Evolutionary conservation across 1,284 basidiomycete species (phyloP).

Genomic region (Trichosporon inkin): DNA sequence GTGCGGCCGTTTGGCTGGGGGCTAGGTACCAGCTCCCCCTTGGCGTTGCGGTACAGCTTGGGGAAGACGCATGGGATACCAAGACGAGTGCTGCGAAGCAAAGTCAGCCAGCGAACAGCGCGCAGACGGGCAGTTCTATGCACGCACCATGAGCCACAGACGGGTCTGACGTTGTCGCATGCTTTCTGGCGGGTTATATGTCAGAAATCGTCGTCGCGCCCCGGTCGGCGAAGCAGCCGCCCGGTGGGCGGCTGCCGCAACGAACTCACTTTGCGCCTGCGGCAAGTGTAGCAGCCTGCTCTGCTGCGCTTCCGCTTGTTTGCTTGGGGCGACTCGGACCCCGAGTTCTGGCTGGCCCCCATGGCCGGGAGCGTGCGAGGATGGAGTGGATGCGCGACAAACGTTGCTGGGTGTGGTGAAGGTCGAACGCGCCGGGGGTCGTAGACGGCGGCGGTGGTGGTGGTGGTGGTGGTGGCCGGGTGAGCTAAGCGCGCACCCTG

Average conservation of each 20-base stretch:
- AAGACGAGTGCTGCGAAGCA: slow-evolving; percentile 16
- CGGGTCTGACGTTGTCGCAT: slow-evolving; percentile 22
- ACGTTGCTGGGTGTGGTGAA: neutral
- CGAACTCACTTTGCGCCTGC: slow-evolving; percentile 21
- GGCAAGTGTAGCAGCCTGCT: slow-evolving; percentile 27
- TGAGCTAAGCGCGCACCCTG: slow-evolving; percentile 9
- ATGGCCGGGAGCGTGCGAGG: neutral
- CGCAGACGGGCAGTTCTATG: neutral
- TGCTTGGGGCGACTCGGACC: slow-evolving; percentile 11
- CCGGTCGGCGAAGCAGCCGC: slow-evolving; percentile 6
- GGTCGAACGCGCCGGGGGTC: neutral
- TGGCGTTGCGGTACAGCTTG: slow-evolving; percentile 25
- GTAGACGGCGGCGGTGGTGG: neutral
- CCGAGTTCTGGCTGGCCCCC: neutral
- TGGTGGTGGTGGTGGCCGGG: neutral
- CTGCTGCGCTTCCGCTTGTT: slow-evolving; percentile 23
- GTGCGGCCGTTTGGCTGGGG: slow-evolving; percentile 30
- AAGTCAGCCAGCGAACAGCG: neutral
- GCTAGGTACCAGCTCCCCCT: slow-evolving; percentile 26
- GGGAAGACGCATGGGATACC: slow-evolving; percentile 29
- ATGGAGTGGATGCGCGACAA: neutral
- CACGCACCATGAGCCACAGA: slow-evolving; percentile 25
- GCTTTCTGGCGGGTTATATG: slow-evolving; percentile 21
- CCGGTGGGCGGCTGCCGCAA: neutral
- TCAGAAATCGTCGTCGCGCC: neutral